phyloP scores from a whole-genome alignment of 352 stramenopile species.

The Phytophthora citricola region DNA sequence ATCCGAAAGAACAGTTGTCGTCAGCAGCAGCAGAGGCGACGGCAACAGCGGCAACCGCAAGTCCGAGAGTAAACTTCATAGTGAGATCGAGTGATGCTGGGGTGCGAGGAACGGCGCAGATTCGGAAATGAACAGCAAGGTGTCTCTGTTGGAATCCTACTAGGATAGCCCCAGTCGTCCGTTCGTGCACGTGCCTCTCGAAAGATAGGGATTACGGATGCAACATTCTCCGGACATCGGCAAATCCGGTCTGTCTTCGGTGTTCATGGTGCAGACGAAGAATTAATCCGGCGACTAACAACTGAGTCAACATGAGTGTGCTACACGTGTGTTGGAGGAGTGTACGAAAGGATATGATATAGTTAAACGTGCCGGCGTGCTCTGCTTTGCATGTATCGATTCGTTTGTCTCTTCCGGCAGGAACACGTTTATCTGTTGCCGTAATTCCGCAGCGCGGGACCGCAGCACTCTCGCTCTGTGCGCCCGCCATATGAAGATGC shows the following conservation, averaged over 20 bases:
- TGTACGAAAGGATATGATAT: too few relatives aligned
- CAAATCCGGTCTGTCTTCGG: conserved; percentile 1
- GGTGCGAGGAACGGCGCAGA: conserved; percentile 3
- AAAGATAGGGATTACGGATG: not conserved
- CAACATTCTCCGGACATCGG: not conserved
- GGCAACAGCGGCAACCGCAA: conserved; percentile 16
- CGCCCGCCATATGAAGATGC: not conserved
- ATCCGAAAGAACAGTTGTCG: conserved; percentile 24
- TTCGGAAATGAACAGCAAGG: conserved; percentile 19
- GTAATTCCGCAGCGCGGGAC: too few relatives aligned
- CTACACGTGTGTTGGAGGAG: too few relatives aligned
- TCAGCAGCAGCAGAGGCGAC: not conserved
- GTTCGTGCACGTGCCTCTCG: not conserved
- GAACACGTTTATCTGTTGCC: too few relatives aligned
- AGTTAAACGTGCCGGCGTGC: too few relatives aligned
- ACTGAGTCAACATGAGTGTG: not conserved
- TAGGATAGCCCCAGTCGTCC: not conserved
- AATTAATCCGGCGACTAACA: not conserved
- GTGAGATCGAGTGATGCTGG: not conserved
- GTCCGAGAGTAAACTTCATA: conserved; percentile 27
- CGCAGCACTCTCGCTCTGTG: not conserved
- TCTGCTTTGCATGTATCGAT: too few relatives aligned
- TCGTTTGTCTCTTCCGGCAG: too few relatives aligned
- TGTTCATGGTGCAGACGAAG: not conserved
- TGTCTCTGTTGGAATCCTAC: not conserved